Percentiles rank a stretch among this genome's conserved stretches.
Evolutionary conservation across 73 alveolate genomes (phyloP).

Genomic region (Symbiodinium pilosum): DNA sequence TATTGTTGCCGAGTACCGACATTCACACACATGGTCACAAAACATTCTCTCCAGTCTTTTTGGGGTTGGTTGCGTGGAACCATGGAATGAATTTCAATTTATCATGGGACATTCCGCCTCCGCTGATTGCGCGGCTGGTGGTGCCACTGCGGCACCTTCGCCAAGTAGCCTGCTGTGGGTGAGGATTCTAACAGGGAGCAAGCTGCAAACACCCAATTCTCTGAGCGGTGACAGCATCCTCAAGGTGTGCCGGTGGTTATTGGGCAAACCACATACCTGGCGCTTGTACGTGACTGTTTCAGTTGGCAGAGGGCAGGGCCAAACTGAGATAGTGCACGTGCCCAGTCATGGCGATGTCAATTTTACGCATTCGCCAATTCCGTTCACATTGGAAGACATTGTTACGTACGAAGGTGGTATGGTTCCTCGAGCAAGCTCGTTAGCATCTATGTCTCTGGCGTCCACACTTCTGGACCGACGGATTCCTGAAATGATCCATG

Average conservation of each 20-base stretch:
- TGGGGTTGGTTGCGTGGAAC: not conserved
- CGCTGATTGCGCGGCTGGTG: not conserved
- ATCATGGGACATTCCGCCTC: slow-evolving; percentile 80
- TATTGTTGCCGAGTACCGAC: too few species aligned
- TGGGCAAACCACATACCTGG: slow-evolving; percentile 70
- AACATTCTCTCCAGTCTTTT: too few species aligned
- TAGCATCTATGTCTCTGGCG: slow-evolving; percentile 81
- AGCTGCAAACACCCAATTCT: slow-evolving; percentile 48
- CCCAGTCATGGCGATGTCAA: slow-evolving; percentile 24
- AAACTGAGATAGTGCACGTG: slow-evolving; percentile 48
- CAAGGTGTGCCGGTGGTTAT: slow-evolving; percentile 53
- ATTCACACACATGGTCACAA: too few species aligned
- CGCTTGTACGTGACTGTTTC: slow-evolving; percentile 66
- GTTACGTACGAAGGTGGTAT: slow-evolving; percentile 39
- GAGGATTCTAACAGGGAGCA: slow-evolving; percentile 52
- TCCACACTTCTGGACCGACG: slow-evolving; percentile 59
- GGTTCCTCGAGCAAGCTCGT: slow-evolving; percentile 58
- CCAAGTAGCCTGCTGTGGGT: slow-evolving; percentile 86
- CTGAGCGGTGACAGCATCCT: slow-evolving; percentile 55
- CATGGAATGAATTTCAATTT: slow-evolving; percentile 12
- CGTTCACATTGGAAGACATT: slow-evolving; percentile 64
- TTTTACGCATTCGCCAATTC: slow-evolving; percentile 59
- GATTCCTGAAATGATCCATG: slow-evolving; percentile 42
- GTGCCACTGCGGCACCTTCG: slow-evolving; percentile 28
- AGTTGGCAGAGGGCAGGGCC: slow-evolving; percentile 78